A percentile compares a stretch with the other conserved stretches of the same genome.
These are phyloP conservation scores for Cryptomeria japonica DNA, from an alignment of 75 land plant genomes.

Conservation along the genomic window DNA sequence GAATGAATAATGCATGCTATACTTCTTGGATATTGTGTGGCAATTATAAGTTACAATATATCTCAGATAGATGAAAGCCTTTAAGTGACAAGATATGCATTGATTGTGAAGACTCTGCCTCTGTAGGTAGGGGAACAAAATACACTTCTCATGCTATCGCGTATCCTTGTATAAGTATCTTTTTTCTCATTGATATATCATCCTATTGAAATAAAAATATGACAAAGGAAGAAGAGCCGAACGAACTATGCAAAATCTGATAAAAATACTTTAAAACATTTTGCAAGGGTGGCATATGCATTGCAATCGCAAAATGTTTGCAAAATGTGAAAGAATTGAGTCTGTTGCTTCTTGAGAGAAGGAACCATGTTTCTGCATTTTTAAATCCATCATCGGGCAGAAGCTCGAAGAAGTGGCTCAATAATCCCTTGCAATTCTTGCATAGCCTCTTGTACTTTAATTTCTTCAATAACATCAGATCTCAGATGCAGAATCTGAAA, in stretches of 20 bases:
- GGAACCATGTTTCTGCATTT: background rate
- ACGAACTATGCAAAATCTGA: background rate
- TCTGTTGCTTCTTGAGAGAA: background rate
- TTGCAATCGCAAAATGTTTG: background rate
- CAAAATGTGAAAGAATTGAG: background rate
- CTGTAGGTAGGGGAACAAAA: too few relatives aligned
- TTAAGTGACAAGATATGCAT: background rate
- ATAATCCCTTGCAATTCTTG: constrained; percentile 82
- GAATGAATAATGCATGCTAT: too few relatives aligned
- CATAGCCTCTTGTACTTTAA: constrained; percentile 61
- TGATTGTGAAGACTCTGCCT: background rate
- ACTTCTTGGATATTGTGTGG: background rate
- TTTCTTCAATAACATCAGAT: constrained; percentile 58
- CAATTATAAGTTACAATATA: too few relatives aligned
- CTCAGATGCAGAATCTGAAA: constrained; percentile 59
- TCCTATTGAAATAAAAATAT: background rate
- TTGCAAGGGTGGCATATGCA: background rate
- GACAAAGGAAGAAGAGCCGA: background rate
- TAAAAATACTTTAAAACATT: background rate
- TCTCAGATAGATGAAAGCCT: too few relatives aligned
- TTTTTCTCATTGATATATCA: background rate
- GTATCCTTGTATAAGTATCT: background rate
- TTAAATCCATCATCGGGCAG: constrained; percentile 20
- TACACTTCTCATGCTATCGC: background rate
- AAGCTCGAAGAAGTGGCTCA: constrained; percentile 37